phyloP scores from a whole-genome alignment of 2,329 filamentous ascomycete genomes.

The Xylaria sp. region DNA sequence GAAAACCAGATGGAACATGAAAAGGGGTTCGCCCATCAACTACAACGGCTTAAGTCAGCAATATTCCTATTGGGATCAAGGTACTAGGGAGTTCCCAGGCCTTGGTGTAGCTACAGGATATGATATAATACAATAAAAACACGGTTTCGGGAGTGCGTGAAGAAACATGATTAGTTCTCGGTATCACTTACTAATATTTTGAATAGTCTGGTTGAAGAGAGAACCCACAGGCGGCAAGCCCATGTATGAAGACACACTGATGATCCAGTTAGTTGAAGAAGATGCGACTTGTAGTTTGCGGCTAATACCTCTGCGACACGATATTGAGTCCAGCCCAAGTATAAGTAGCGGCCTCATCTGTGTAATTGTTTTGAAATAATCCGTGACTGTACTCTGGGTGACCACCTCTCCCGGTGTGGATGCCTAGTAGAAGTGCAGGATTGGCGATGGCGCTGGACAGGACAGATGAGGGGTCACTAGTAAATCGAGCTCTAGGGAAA shows the following conservation, averaged over 20 bases:
- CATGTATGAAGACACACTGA: constrained; percentile 55
- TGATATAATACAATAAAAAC: background rate
- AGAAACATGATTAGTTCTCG: background rate
- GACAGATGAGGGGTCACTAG: constrained; percentile 62
- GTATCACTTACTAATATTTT: constrained; percentile 51
- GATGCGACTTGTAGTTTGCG: background rate
- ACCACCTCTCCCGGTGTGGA: constrained; percentile 64
- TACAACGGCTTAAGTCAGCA: constrained; percentile 20
- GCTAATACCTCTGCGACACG: constrained; percentile 59
- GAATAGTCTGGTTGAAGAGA: constrained; percentile 62
- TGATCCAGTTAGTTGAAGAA: constrained; percentile 48
- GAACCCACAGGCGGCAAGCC: constrained; percentile 59
- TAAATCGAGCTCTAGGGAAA: constrained; percentile 62
- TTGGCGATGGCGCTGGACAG: constrained; percentile 61
- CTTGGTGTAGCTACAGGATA: background rate
- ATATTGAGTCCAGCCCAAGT: constrained; percentile 67
- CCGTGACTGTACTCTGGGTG: constrained; percentile 62
- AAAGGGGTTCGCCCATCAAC: constrained; percentile 55
- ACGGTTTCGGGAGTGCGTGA: background rate
- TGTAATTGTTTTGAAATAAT: constrained; percentile 56
- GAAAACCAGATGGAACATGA: constrained; percentile 58
- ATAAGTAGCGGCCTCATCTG: constrained; percentile 63
- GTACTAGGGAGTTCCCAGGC: background rate
- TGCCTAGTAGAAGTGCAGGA: constrained; percentile 60
- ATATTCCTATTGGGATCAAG: background rate